A percentile compares a stretch with the other conserved stretches of the same genome.
Conservation (phyloP, 495 filamentous ascomycete species). For the Neurospora tetraspora region DNA sequence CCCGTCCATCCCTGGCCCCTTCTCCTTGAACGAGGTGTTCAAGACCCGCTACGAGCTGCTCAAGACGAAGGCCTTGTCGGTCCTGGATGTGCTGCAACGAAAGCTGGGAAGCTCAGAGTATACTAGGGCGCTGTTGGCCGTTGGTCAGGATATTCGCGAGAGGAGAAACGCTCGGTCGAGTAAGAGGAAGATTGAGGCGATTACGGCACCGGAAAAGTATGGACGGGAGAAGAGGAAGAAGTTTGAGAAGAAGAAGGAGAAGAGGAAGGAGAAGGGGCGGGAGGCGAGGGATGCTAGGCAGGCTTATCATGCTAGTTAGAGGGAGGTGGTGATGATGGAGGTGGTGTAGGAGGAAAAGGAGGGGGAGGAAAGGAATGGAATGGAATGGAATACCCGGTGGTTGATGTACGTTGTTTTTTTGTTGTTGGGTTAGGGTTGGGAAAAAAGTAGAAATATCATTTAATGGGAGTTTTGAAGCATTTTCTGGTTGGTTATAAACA, state of each 20-base stretch:
- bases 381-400: background rate
- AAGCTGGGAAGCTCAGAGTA: constrained; percentile 76
- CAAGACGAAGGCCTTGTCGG: constrained; percentile 55
- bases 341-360: background rate
- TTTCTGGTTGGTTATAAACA: background rate
- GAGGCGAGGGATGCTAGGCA: constrained; percentile 57
- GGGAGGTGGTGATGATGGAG: background rate
- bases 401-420: background rate
- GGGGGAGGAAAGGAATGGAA: background rate
- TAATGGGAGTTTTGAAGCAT: background rate
- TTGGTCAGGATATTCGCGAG: constrained; percentile 56
- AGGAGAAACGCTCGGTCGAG: constrained; percentile 60
- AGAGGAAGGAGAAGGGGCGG: constrained; percentile 63
- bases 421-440: background rate
- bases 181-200: constrained; percentile 80
- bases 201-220: constrained; percentile 67
- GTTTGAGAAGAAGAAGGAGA: constrained; percentile 74
- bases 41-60: constrained; percentile 56
- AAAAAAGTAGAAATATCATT: background rate
- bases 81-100: constrained; percentile 67
- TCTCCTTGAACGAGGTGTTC: constrained; percentile 56
- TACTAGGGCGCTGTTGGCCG: constrained; percentile 53
- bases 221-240: constrained; percentile 75
- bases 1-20: constrained; percentile 55
- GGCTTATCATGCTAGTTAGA: background rate